These are phyloP conservation scores for Colletotrichum sp. DNA, from an alignment of 2,329 filamentous ascomycete genomes.

Conservation along the genomic window DNA sequence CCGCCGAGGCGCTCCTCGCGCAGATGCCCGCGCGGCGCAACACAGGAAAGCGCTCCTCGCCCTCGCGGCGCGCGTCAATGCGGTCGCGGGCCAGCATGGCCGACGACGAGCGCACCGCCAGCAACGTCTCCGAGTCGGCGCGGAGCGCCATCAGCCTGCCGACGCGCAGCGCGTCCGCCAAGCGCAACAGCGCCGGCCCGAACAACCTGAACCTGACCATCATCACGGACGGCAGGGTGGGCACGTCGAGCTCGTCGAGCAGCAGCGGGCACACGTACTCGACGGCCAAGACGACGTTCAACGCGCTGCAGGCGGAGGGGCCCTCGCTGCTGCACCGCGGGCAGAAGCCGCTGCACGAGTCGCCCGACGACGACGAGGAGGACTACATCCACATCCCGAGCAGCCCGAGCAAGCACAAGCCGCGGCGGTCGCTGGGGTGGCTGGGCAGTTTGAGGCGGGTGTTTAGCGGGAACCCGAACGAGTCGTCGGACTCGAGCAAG, in stretches of 20 bases:
- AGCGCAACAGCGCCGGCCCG: neutral
- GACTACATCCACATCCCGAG: slow-evolving; percentile 42
- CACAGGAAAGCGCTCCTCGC: slow-evolving; percentile 39
- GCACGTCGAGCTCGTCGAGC: slow-evolving; percentile 38
- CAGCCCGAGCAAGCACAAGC: slow-evolving; percentile 63
- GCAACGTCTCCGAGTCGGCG: slow-evolving; percentile 61
- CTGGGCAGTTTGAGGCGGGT: slow-evolving; percentile 72
- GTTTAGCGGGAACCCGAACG: slow-evolving; percentile 52
- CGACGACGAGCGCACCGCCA: slow-evolving; percentile 59
- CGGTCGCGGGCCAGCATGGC: slow-evolving; percentile 35
- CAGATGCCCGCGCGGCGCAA: slow-evolving; percentile 41
- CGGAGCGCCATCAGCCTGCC: slow-evolving; percentile 47
- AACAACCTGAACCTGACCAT: slow-evolving; percentile 19
- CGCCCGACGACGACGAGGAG: slow-evolving; percentile 40
- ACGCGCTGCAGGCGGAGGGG: slow-evolving; percentile 57
- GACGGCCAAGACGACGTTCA: slow-evolving; percentile 60
- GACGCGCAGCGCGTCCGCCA: slow-evolving; percentile 33
- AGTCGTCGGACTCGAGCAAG: slow-evolving; percentile 29
- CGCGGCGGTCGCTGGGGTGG: slow-evolving; percentile 59
- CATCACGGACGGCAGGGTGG: slow-evolving; percentile 17
- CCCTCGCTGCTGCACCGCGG: slow-evolving; percentile 49
- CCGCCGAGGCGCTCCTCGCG: slow-evolving; percentile 56
- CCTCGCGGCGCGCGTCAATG: slow-evolving; percentile 41
- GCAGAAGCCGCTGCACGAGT: neutral
- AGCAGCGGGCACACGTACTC: slow-evolving; percentile 51